phyloP scores from a whole-genome alignment of 768 basidiomycete species.

The Amanita rimosa region DNA sequence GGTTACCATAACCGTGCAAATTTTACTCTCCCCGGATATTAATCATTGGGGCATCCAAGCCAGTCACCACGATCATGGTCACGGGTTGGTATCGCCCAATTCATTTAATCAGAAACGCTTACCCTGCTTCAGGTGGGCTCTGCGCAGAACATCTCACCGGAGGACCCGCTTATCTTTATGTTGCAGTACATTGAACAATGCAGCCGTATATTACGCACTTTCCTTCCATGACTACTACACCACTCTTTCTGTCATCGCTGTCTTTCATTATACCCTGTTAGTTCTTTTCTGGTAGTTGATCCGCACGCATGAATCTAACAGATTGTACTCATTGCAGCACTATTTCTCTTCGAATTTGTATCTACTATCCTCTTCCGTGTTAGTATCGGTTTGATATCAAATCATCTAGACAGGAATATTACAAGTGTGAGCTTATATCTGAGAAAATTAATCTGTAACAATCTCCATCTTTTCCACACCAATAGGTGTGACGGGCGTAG shows the following conservation, averaged over 20 bases:
- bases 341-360: slow-evolving; percentile 3
- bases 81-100: not conserved
- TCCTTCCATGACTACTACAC: not conserved
- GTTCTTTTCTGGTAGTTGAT: slow-evolving; percentile 3
- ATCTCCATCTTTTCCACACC: slow-evolving; percentile 2
- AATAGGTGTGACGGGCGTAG: slow-evolving; percentile 3
- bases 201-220: slow-evolving; percentile 2
- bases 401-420: slow-evolving; percentile 1
- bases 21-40: not conserved
- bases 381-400: not conserved
- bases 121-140: not conserved
- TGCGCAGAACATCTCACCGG: not conserved
- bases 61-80: not conserved
- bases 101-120: not conserved
- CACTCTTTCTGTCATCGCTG: slow-evolving; percentile 2
- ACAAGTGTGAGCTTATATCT: too few relatives aligned
- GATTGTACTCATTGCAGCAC: slow-evolving; percentile 7
- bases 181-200: slow-evolving; percentile 1
- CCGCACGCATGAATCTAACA: slow-evolving; percentile 3
- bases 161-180: slow-evolving; percentile 3
- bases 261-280: slow-evolving; percentile 2
- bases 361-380: not conserved
- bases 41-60: not conserved
- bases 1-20: slow-evolving; percentile 35
- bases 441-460: not conserved